Evolutionary conservation across 106 monocot species (phyloP), one percentile per base, ranked within the genome.

Genomic region (Cymbidium sinense): DNA sequence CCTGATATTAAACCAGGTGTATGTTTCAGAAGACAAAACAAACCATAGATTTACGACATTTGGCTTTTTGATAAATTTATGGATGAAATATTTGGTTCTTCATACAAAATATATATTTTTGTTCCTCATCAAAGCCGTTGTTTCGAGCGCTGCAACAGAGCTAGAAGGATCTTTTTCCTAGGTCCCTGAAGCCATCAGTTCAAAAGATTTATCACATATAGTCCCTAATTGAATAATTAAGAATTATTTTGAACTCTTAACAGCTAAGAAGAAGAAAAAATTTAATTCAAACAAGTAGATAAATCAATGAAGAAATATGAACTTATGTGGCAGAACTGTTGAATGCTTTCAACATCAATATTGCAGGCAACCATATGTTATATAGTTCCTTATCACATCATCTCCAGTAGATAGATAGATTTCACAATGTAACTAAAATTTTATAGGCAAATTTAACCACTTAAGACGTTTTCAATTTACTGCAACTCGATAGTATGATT

Each of bases 121-220:
- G n/a, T 54, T 10, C 11, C 54, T 54, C 13, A 18, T 2, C 13
- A 2, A 13, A 54, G 87, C 9, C 89, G 83, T 34, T 81, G 85
- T 61, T 82, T 89, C 35, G 86, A 27, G 36, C 80, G 83, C 52
- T 91, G 77, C 31, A 75, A 25, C 28, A 91, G 78, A 36, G 93
- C 93, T n/a, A 94, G 88, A 34, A 96, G 86, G 77, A 96, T 96
- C 82, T 96, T 96, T 89, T 96, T 96, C 82, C 96, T 86, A 73
- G 93, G 96, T 9, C 96, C 96, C 96, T 96, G 85, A 41, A 89
- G 7, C 25, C 29, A 79, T 51, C 44, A 30, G 67, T 19, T 67
- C n/a, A 17, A 44, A 69, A 78, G 30, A 72, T 34, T n/a, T 73
- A 55, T 70, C 73, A 55, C 30, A 17, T 34, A 33, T 18, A 7